Conservation (phyloP, 345 rosid genomes). For the Murraya paniculata region DNA sequence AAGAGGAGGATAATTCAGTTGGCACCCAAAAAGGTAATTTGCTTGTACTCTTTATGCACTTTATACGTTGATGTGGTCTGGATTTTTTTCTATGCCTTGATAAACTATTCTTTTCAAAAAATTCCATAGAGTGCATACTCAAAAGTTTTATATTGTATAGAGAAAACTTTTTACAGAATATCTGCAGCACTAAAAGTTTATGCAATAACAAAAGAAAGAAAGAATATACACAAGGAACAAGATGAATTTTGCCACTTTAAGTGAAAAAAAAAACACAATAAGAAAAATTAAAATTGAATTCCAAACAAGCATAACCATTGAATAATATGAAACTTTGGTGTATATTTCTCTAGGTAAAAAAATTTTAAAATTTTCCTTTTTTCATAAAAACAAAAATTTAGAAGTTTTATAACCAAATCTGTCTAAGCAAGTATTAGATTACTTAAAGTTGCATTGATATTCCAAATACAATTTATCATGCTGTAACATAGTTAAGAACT, state of each 20-base stretch:
- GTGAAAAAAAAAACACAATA: too few species aligned
- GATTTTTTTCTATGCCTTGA: neutral
- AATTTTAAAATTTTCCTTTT: too few species aligned
- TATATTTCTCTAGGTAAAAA: neutral
- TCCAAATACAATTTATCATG: neutral
- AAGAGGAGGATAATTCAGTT: slow-evolving; percentile 60
- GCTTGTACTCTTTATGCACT: neutral
- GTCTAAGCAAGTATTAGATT: neutral
- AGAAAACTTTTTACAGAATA: neutral
- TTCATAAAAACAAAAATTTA: too few species aligned
- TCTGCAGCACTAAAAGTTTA: neutral
- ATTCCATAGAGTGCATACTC: neutral
- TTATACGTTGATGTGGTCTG: neutral
- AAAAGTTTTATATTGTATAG: neutral
- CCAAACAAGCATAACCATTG: neutral
- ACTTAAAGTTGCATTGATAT: neutral
- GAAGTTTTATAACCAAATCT: neutral
- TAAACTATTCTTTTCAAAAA: too few species aligned
- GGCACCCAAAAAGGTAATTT: slow-evolving; percentile 48
- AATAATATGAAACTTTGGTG: too few species aligned
- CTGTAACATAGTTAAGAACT: neutral
- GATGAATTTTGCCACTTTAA: neutral
- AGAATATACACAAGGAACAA: neutral
- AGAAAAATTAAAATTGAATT: too few species aligned
- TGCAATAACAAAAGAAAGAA: too few species aligned